Conservation (phyloP, 805 yeast species). For the Lachancea nothofagi region DNA sequence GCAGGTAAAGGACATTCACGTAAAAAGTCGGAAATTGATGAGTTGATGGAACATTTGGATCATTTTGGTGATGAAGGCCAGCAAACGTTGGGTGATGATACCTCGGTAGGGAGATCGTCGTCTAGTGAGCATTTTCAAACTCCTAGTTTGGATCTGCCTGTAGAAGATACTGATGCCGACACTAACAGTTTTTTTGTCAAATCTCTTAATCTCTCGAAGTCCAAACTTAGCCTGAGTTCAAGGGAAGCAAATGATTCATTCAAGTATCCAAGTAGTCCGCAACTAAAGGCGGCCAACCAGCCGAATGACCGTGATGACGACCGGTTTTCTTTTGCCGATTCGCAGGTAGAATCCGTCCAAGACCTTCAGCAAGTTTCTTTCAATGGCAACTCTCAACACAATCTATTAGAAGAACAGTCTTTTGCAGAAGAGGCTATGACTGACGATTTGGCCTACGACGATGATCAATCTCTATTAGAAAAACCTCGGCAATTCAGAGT, state of each 20-base stretch:
- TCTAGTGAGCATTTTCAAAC: constrained; percentile 1
- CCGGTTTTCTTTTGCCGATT: constrained; percentile 19
- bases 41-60: constrained; percentile 32
- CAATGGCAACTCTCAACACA: constrained; percentile 5
- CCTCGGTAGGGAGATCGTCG: constrained; percentile 2
- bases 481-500: constrained; percentile 24
- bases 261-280: neutral
- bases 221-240: neutral
- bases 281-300: neutral
- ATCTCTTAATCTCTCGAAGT: neutral
- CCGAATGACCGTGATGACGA: constrained; percentile 9
- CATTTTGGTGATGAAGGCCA: constrained; percentile 16
- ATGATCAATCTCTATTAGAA: constrained; percentile 4
- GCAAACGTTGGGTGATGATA: neutral
- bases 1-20: constrained; percentile 20
- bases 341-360: constrained; percentile 17
- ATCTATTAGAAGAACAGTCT: neutral
- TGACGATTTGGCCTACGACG: constrained; percentile 1
- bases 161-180: neutral
- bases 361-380: constrained; percentile 18
- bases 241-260: neutral
- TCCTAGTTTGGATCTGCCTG: constrained; percentile 1
- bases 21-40: constrained; percentile 32
- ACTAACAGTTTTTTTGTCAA: neutral
- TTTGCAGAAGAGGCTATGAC: neutral